A percentile compares a stretch with the other conserved stretches of the same genome.
Conservation (phyloP, 2,329 filamentous ascomycete species). For the Teratosphaeria gauchensis region DNA sequence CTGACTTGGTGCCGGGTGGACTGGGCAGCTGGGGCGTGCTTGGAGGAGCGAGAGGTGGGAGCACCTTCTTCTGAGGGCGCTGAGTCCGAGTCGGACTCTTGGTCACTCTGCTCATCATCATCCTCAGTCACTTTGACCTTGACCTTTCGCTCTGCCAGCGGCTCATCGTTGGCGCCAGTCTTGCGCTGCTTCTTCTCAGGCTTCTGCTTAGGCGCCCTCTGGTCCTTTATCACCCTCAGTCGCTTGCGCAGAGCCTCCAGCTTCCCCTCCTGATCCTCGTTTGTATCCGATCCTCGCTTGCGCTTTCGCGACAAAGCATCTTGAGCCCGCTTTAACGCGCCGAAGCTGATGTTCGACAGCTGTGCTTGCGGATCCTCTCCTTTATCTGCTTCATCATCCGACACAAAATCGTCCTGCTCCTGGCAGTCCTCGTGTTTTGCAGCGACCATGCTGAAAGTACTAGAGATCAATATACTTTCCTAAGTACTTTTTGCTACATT, state of each 20-base stretch:
- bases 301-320: conserved; percentile 47
- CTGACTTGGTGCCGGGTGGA: conserved; percentile 77
- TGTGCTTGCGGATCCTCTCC: conserved; percentile 21
- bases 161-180: conserved; percentile 1
- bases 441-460: conserved; percentile 8
- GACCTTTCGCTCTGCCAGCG: not conserved
- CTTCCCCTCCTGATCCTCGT: conserved; percentile 35
- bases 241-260: conserved; percentile 36
- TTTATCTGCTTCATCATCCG: not conserved
- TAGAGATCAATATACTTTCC: too few relatives aligned
- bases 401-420: not conserved
- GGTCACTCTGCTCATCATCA: conserved; percentile 8
- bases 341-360: conserved; percentile 66
- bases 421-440: conserved; percentile 17
- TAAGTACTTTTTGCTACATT: too few relatives aligned
- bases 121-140: conserved; percentile 7
- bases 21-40: conserved; percentile 80
- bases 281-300: conserved; percentile 32
- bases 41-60: conserved; percentile 50
- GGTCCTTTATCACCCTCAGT: conserved; percentile 34
- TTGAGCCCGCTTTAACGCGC: conserved; percentile 80
- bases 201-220: conserved; percentile 18
- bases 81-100: conserved; percentile 25
- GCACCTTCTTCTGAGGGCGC: conserved; percentile 32
- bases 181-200: conserved; percentile 16